phyloP scores from a whole-genome alignment of 164 flowering plant species.

The Buxus sempervirens region DNA sequence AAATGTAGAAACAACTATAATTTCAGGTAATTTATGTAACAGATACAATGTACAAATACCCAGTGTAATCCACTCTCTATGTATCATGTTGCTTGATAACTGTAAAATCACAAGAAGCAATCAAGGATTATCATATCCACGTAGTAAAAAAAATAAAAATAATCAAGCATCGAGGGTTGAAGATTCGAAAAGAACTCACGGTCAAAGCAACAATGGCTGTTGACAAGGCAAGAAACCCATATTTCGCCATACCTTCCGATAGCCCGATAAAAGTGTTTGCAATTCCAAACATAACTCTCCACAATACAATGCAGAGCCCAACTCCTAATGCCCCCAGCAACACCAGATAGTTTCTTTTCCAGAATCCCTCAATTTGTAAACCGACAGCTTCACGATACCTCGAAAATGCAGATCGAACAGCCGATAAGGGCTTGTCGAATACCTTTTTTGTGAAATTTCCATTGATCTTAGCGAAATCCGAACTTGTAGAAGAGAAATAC shows the following conservation, averaged over 20 bases:
- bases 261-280: constrained; percentile 76
- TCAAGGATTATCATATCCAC: neutral
- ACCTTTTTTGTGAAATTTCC: constrained; percentile 32
- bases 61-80: too few species aligned
- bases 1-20: too few species aligned
- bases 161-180: neutral
- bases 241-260: constrained; percentile 98
- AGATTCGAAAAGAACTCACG: constrained; percentile 43
- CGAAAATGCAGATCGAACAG: constrained; percentile 34
- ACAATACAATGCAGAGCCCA: constrained; percentile 53
- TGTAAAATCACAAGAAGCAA: neutral
- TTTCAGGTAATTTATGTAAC: too few species aligned
- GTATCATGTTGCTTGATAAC: too few species aligned
- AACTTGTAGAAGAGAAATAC: constrained; percentile 28
- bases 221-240: constrained; percentile 90
- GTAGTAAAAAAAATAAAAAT: neutral
- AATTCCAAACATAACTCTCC: constrained; percentile 88
- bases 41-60: too few species aligned
- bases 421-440: constrained; percentile 44
- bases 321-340: constrained; percentile 64
- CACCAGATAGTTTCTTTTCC: constrained; percentile 65
- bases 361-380: constrained; percentile 81
- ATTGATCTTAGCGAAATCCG: constrained; percentile 20
- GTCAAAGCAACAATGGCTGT: constrained; percentile 76
- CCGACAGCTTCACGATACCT: constrained; percentile 66